Evolutionary conservation across 805 yeast species (phyloP), one percentile per base, ranked within the genome.

Genomic region (Wickerhamomyces subpelliculosus): DNA sequence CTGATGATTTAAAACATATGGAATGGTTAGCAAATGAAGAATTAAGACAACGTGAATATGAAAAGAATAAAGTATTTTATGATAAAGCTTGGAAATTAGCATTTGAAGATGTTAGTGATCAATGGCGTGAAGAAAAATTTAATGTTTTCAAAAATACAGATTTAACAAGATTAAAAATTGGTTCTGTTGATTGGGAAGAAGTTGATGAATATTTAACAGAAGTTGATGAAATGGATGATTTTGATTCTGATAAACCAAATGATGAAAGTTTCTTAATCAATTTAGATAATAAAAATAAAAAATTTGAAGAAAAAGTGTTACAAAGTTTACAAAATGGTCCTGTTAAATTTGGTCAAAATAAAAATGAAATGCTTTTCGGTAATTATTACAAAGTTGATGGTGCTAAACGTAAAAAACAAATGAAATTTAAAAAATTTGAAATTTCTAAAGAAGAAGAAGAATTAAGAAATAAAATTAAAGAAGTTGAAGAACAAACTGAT

Each of bases 1-100:
- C 81, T 20, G 97, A 89, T 60, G 97, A 90, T 67, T 69, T 89
- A 60, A 74, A 76, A 57, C 84, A 81, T 51, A 82, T 84, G 89
- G 89, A 81, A 53, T 82, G 89, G 89, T 76, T 84, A 84, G 90
- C 88, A 1, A 72, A 79, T 54, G 90, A 83, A 60, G 93, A 84
- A 55, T 67, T 72, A 22, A 70, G 86, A 48, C 72, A 70, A 48
- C 64, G 70, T 43, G 84, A 78, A 54, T 80, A 78, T 52, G 75
- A 74, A 33, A 75, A 74, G 57, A 66, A 79, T 41, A 75, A 72
- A 58, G 77, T 74, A 48, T 75, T 78, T 25, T 84, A 80, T 61
- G 74, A 80, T 46, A 75, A 72, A 51, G 76, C 80, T 18, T 88
- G 90, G 86, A 75, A 72, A 47, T 68, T 73, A 38, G 95, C 93